Evolutionary conservation across 1,284 basidiomycete genomes (phyloP), one percentile per base, ranked within the genome.

Genomic region (Blastosporella zonata): DNA sequence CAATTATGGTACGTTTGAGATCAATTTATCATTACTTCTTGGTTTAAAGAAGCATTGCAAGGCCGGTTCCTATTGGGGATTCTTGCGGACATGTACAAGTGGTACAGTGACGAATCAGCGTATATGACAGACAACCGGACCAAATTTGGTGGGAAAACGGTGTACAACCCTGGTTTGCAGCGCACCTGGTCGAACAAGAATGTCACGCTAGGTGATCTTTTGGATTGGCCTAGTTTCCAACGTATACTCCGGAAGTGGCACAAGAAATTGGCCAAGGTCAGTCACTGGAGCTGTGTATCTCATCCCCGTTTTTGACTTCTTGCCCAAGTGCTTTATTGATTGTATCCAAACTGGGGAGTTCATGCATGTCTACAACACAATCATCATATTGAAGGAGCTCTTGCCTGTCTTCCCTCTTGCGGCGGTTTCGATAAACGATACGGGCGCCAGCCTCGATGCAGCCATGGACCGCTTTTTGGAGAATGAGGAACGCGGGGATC

Each of bases 291-390:
- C 23, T 27, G n/a, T 13, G 25, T 31, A 6, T 43, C 53, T 42
- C 50, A 12, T 36, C 15, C 44, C 35, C 27, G 21, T 9, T 37
- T 33, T 15, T 35, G 10, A 55, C 13, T 39, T 35, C 22, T 10
- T 29, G 38, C 48, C 51, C 5, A 54, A 88, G 84, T 77, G 74
- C 54, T 77, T 88, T 54, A 69, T 72, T 21, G 81, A 79, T 37
- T 84, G 80, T 58, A 79, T 87, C 43, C 74, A 81, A 63, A 81
- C 81, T 1, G 84, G 85, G 57, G 93, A 94, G 61, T 97, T 93
- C 65, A 94, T 96, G 88, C 91, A 93, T 61, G 88, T 96, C 49
- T 93, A 94, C 67, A 97, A 97, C 62, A 81, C 90, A 9, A 88
- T 97, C 62, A 81, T 94, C 38, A 84, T 97, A 20, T 74, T 95